Evolutionary conservation across 2,329 filamentous ascomycete genomes (phyloP), one percentile per base, ranked within the genome.

Genomic region (Claviceps sp.): DNA sequence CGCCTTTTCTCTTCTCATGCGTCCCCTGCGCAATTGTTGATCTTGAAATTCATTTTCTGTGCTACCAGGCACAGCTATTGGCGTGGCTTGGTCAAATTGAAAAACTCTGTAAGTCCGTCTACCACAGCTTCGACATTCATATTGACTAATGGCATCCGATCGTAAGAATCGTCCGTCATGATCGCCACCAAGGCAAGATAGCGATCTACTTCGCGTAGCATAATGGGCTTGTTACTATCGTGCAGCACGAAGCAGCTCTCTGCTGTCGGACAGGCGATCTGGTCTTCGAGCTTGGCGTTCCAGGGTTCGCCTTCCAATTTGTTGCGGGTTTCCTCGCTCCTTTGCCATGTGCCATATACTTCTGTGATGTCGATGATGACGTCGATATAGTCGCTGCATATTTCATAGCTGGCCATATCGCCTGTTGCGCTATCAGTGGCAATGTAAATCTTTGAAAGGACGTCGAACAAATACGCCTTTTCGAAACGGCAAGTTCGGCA

Each of bases 331-430:
- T 74, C 70, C 24, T 75, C 70, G 30, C 75, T 74, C 7, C 81
- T 74, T 48, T 74, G 70, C 78, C 82, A 97, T 46, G 74, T 78
- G 51, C 90, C 91, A 64, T 96, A 98, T 41, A 98, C 85, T 64
- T 97, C 91, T 30, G 89, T 93, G 51, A 97, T 86, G 65, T 98
- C 93, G 54, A 97, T 91, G 56, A 98, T 95, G 55, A 97, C 89
- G 66, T 98, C 93, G 60, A 98, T 96, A 65, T 95, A 97, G 65
- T 98, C 93, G 48, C 89, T 95, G 71, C 93, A 98, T 63, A 97
- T 95, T 71, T 97, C 93, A 67, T 98, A 98, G 65, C 87, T 91
- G 43, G 87, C 86, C 77, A 96, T 93, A 63, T 97, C 91, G 36
- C 91, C 88, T 0, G 91, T 91, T 41, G 87, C 85, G 34, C 85